phyloP scores from a whole-genome alignment of 371 early-diverging fungal genomes.

The Apophysomyces elegans region DNA sequence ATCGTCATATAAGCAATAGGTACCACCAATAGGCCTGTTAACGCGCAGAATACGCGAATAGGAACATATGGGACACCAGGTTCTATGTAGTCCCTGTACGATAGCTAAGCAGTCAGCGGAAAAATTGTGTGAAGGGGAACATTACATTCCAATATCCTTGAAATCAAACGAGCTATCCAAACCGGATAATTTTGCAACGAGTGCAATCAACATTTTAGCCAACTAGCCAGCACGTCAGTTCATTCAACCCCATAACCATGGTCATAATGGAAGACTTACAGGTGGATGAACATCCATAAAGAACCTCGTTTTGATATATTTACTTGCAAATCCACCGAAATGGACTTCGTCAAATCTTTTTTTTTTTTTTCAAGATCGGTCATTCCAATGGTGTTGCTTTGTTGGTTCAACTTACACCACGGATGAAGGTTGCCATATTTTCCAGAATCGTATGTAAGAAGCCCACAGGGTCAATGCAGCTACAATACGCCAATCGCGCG shows the following conservation, averaged over 20 bases:
- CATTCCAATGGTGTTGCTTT: background rate
- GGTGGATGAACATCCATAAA: constrained; percentile 94
- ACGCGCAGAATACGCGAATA: constrained; percentile 45
- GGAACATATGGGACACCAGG: constrained; percentile 49
- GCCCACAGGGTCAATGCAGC: constrained; percentile 45
- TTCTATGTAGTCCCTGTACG: constrained; percentile 43
- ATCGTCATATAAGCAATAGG: constrained; percentile 52
- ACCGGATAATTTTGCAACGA: constrained; percentile 77
- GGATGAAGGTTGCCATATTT: constrained; percentile 48
- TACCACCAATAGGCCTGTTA: constrained; percentile 47
- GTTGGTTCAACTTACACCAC: constrained; percentile 42
- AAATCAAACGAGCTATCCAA: constrained; percentile 92
- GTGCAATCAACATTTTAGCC: constrained; percentile 95
- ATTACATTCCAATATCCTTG: constrained; percentile 86
- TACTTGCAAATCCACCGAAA: constrained; percentile 98
- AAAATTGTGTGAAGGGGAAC: background rate
- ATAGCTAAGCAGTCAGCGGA: background rate
- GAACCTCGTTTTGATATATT: constrained; percentile 90
- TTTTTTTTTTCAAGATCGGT: too few species aligned
- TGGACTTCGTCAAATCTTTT: constrained; percentile 72
- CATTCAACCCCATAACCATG: background rate
- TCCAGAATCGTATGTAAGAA: constrained; percentile 46
- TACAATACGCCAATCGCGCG: constrained; percentile 41
- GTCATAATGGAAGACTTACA: constrained; percentile 15
- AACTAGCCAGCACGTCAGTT: constrained; percentile 44